Evolutionary conservation across 2,329 filamentous ascomycete genomes (phyloP).

Genomic region (Ustulina deusta): DNA sequence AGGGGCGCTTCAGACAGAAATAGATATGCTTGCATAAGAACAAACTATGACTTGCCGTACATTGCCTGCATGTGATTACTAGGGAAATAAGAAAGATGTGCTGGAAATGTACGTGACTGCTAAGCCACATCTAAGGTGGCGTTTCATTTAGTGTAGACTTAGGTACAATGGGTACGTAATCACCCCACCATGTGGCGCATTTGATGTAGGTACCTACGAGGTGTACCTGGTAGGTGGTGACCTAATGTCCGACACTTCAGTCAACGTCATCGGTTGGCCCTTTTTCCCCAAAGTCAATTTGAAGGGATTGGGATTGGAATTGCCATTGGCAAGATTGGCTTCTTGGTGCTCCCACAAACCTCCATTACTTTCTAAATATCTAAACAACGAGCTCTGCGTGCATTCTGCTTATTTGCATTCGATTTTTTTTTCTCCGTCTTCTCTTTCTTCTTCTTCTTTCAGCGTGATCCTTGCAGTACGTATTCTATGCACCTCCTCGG

Average conservation of each 20-base stretch:
- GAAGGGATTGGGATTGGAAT: constrained; percentile 12
- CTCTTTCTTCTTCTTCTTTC: background rate
- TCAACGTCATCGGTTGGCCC: constrained; percentile 37
- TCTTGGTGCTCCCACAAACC: constrained; percentile 11
- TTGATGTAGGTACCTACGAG: background rate
- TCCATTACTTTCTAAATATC: background rate
- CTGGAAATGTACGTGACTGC: background rate
- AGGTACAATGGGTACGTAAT: too few relatives aligned
- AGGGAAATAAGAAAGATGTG: too few relatives aligned
- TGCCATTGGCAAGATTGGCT: constrained; percentile 1
- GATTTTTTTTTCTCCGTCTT: background rate
- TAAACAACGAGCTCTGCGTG: background rate
- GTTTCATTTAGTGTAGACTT: background rate
- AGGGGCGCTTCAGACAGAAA: constrained; percentile 15
- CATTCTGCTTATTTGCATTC: background rate
- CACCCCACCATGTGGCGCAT: constrained; percentile 13
- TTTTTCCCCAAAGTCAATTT: constrained; percentile 13
- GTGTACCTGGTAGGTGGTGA: background rate
- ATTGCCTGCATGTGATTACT: constrained; percentile 2
- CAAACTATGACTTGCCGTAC: background rate
- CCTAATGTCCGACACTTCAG: background rate
- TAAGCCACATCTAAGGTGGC: constrained; percentile 28
- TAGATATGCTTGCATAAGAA: constrained; percentile 17
- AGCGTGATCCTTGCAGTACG: background rate
- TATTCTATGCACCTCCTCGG: constrained; percentile 15